Conservation (phyloP, 345 rosid species). For the Acer yangbiense region DNA sequence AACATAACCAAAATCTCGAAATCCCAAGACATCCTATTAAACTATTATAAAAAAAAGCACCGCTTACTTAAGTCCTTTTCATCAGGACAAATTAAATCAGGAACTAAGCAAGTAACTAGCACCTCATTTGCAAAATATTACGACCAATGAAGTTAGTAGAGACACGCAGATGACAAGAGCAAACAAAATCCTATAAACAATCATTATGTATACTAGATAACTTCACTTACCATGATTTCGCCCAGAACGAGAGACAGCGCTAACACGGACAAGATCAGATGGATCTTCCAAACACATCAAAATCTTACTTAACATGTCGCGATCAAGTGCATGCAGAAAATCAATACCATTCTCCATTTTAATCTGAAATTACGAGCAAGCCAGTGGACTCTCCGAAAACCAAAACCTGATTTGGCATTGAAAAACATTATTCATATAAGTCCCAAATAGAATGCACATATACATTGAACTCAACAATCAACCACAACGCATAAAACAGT, state of each 20-base stretch:
- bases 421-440: background rate
- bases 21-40: background rate
- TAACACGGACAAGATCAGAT: slow-evolving; percentile 65
- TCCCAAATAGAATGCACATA: background rate
- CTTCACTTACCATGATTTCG: slow-evolving; percentile 60
- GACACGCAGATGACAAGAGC: background rate
- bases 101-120: background rate
- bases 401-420: slow-evolving; percentile 17
- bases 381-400: background rate
- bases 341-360: slow-evolving; percentile 45
- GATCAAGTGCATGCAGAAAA: slow-evolving; percentile 52
- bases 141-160: background rate
- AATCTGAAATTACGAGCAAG: slow-evolving; percentile 8
- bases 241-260: slow-evolving; percentile 73
- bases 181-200: background rate
- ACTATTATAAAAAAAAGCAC: background rate
- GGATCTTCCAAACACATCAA: slow-evolving; percentile 58
- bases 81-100: background rate
- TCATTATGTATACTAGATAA: background rate
- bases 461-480: background rate
- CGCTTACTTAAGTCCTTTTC: background rate
- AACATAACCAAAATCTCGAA: background rate
- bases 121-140: background rate
- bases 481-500: background rate
- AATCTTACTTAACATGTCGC: slow-evolving; percentile 49